Conservation (phyloP, 129 eudicot species). For the Helianthus annuus region HanXRQr2.0-SUNRISE NC_035446.2:162197979-162198478, state of each 20-base stretch:
- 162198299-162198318: conserved; percentile 46
- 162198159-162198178: conserved; percentile 35
- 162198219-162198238: conserved; percentile 24
- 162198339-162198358: conserved; percentile 15
- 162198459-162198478: conserved; percentile 25
- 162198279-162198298: conserved; percentile 34
- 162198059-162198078: neutral
- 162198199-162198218: conserved; percentile 25
- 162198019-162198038: conserved; percentile 34
- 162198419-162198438: conserved; percentile 45
- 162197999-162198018: neutral
- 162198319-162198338: conserved; percentile 49
- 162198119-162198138: neutral
- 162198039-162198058: conserved; percentile 26
- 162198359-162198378: neutral
- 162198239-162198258: conserved; percentile 52
- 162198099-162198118: neutral
- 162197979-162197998: conserved; percentile 15
- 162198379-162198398: neutral
- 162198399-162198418: conserved; percentile 20
- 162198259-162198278: conserved; percentile 44
- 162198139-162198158: conserved; percentile 35
- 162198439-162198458: conserved; percentile 53
- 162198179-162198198: conserved; percentile 27
- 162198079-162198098: conserved; percentile 12